Evolutionary conservation across 306 rosid genomes (phyloP), one percentile per base, ranked within the genome.

Genomic region (Acacia acuminata): DNA sequence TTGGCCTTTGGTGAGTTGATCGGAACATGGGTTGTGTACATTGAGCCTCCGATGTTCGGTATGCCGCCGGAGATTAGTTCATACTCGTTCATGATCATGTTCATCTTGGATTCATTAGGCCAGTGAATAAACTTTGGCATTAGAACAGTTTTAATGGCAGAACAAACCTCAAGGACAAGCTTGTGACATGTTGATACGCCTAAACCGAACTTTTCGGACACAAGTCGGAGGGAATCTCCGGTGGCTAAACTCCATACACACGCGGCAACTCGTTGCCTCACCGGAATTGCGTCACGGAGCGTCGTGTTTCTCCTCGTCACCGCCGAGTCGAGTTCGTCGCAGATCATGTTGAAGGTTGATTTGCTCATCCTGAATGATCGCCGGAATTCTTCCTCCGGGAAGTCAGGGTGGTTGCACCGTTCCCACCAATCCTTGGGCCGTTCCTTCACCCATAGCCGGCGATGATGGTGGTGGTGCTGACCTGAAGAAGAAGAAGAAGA

Each of bases 121-220:
- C 98, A 94, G n/a, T 68, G 86, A 20, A 94, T 84, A 56, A 87
- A 90, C 82, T 91, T 91, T 0, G 92, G 92, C 97, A 94, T 90
- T 0, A 92, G 79, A 25, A 94, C 98, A 10, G 86, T 86, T 58
- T 36, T 91, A 12, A 94, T 92, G 0, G 98, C 98, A 2, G 79
- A 15, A 53, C 98, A 92, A 0, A 94, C 98, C 83, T 94, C 98
- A 0, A 94, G 89, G 0, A 92, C 92, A 2, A 94, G 96, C 82
- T 94, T 94, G 44, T 94, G 98, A 24, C 98, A 94, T 0, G 98
- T 94, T 5, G 98, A 94, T 12, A 94, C 92, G 0, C 98, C 98
- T 14, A 91, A 63, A 0, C 98, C 98, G 6, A 94, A 94, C 0
- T 91, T 86, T 32, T 90, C 90, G 0, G 98, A 92, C 0, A 94